Base-by-base conservation (phyloP, 2,329 filamentous ascomycete species). In the Penicillium sp. region DNA sequence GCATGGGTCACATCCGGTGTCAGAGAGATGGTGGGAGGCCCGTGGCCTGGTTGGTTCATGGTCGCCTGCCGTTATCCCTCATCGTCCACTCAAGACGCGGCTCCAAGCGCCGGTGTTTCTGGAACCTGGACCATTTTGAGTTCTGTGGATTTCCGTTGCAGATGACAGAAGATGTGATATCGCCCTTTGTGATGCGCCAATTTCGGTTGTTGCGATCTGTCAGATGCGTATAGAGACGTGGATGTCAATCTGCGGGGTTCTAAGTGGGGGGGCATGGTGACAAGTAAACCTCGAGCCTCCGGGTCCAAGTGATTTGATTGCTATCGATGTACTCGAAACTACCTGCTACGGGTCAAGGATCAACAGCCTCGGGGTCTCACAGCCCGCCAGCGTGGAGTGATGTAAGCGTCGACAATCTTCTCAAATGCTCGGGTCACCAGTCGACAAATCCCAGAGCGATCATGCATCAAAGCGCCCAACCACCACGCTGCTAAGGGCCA, bases 81-180 rank as follows among this genome's bases (percentile, higher is more conserved):
- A 22, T 27, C 38, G 36, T 28, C 54, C 56, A 59, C 43, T 59
- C 46, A 53, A 16, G 31, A 41, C 28, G 40, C 36, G 39, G 30
- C 27, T 40, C 30, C 53, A 55, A 56, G 53, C 59, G 43, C 52
- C 8, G 16, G 24, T 45, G 27, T 24, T 24, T 56, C 50, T 46
- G 48, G 54, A 53, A 54, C 33, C 14, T 7, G 35, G 24, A 25
- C 14, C 25, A 16, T 25, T 58, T 60, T 55, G 50, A 48, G 48
- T 62, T 55, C 51, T 20, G 47, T 25, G 42, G 51, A 52, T 50
- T 52, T 30, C 27, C 48, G 47, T 54, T 61, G 58, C 60, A 60
- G 57, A 51, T 57, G 56, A 58, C 55, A 46, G 35, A 46, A n/a
- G 49, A 27, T 25, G 35, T 44, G 46, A 53, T 53, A 41, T 51